Base-by-base conservation (phyloP, 2,329 filamentous ascomycete species). In the Thielaviopsis musarum region DNA sequence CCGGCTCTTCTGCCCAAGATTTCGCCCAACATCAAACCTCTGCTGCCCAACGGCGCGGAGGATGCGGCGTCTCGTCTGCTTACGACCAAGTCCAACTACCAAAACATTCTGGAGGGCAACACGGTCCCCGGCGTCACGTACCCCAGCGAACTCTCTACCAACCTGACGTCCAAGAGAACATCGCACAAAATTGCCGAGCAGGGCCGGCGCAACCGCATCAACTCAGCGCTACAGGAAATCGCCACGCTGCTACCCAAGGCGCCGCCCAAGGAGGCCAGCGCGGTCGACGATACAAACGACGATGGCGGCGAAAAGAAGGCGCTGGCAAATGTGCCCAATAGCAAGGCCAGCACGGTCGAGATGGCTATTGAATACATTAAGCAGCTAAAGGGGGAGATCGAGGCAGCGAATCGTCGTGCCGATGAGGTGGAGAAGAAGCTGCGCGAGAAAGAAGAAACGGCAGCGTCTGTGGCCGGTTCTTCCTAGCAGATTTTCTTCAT, bases 181-280 rank as follows among this genome's bases (percentile, higher is more conserved):
- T 95, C 90, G 52, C 93, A 98, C 74, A 98, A 98, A 72, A 88
- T 98, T 64, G 93, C 93, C 19, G 93, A 98, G 72, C 93, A 98
- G 73, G 93, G 93, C 6, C 83, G 93, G 54, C 79, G 93, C 61
- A 97, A 98, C 69, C 83, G 93, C 67, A 97, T 98, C 72, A 98
- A 98, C 69, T 87, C 84, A 58, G 93, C 93, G 0, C 75, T 98
- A 22, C 88, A 91, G 65, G 87, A 96, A 69, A 95, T 98, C 70
- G 90, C 93, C 56, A 79, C 83, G 0, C 76, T 98, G 2, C 75
- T 98, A n/a, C 91, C 93, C 0, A 80, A 71, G 64, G 74, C 70
- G 64, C 71, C 72, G 52, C 72, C 70, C 56, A 73, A 69, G 22
- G 73, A 72, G 63, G 74, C 75, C 28, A 73, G 70, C 34, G 73